Evolutionary conservation across 176 grass and related monocot species (phyloP).

Genomic region (Chloris gayana): DNA sequence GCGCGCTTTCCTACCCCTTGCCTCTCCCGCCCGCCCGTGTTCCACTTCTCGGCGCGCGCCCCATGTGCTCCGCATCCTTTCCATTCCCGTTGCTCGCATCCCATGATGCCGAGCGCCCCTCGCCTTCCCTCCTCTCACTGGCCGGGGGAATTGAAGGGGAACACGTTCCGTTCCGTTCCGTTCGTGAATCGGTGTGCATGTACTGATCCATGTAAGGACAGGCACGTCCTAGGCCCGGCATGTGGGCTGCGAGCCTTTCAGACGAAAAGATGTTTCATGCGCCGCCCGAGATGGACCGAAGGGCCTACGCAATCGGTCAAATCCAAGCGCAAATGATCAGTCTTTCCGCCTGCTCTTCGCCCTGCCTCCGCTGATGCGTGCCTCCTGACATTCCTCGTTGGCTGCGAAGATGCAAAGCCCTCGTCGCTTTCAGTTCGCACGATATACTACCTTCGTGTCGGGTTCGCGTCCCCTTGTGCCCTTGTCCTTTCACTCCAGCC

Average conservation of each 20-base stretch:
- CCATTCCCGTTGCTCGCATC: background rate
- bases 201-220: too few species aligned
- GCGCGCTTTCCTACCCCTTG: background rate
- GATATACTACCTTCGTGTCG: background rate
- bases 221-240: background rate
- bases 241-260: background rate
- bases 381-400: constrained; percentile 19
- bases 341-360: background rate
- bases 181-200: too few species aligned
- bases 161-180: too few species aligned
- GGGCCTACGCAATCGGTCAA: background rate
- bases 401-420: constrained; percentile 19
- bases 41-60: background rate
- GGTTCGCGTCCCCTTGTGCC: background rate
- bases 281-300: background rate
- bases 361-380: background rate
- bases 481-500: background rate
- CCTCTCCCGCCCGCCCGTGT: background rate
- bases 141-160: too few species aligned
- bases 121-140: too few species aligned
- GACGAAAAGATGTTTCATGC: background rate
- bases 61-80: background rate
- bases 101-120: too few species aligned
- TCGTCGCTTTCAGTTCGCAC: constrained; percentile 7
- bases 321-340: background rate